Base-by-base conservation (phyloP, 345 rosid genomes). In the Raphanus sativus region DNA sequence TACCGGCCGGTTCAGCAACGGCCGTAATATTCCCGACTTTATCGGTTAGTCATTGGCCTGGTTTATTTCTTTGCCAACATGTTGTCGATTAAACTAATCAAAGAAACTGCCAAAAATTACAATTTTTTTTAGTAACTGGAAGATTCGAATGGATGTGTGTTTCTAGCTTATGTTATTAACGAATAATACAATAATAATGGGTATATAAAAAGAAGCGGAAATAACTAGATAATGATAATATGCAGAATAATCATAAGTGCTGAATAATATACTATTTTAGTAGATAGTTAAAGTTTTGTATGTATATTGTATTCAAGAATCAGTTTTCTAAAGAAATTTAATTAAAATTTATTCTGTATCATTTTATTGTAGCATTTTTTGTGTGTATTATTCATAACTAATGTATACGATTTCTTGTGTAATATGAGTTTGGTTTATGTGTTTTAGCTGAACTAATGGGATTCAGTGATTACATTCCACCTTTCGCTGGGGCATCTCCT, bases 1-100 rank as follows among this genome's bases (percentile, higher is more conserved):
- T 3, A 85, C 89, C 0, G 92, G 94, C 40, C 80, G 94, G 36
- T 90, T 88, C 69, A 81, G 69, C 71, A 86, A 90, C 63, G 92
- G 90, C 36, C 83, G 69, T 73, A 90, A 85, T 54, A 71, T 81
- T 3, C 83, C 86, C 1, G 94, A 90, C 77, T 8, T 80, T 58
- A 71, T 89, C n/a, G 85, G 94, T 88, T 56, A 65, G 84, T 83
- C 40, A 2, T 17, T 0, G 9, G 17, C 54, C 48, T 45, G 7
- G 4, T 66, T 33, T 25, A 1, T 56, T 21, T 65, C 5, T 42
- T 59, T 29, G 69, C 4, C 36, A 62, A 60, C 32, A 33, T 16
- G 26, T 60, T 59, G 11, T 42, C 15, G 12, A 67, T 58, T 2
- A 36, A 65, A 0, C 6, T n/a, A 13, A 17, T 15, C 4, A 52